Percentiles rank a stretch among this genome's conserved stretches.
Conservation (phyloP, 352 stramenopile species). For the Phytopythium montanum region DNA sequence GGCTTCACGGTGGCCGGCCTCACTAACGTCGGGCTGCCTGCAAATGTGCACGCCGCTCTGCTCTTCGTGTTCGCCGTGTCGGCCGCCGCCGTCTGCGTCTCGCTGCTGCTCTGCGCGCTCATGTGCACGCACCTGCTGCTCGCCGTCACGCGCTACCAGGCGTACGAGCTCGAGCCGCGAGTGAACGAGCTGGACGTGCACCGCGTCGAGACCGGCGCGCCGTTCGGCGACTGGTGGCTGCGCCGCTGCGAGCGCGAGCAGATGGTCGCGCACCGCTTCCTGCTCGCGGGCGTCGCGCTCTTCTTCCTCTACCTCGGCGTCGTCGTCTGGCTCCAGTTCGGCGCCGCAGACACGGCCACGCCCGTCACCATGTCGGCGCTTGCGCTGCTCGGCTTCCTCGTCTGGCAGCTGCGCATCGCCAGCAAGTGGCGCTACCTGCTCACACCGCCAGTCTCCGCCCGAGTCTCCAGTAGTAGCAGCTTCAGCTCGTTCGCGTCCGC, state of each 20-base stretch:
- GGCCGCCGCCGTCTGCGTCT: slow-evolving; percentile 46
- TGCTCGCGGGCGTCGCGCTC: slow-evolving; percentile 56
- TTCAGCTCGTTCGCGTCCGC: slow-evolving; percentile 9
- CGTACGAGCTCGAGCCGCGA: slow-evolving; percentile 45
- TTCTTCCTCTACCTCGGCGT: slow-evolving; percentile 70
- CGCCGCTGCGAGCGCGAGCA: slow-evolving; percentile 61
- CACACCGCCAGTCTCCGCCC: slow-evolving; percentile 22
- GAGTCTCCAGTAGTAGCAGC: slow-evolving; percentile 3
- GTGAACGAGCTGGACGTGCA: slow-evolving; percentile 41
- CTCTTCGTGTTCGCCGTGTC: slow-evolving; percentile 47
- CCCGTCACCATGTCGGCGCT: slow-evolving; percentile 42
- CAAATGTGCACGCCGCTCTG: slow-evolving; percentile 19
- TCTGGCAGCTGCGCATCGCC: slow-evolving; percentile 68
- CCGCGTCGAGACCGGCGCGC: slow-evolving; percentile 47
- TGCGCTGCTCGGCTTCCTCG: slow-evolving; percentile 39
- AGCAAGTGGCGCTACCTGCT: slow-evolving; percentile 78
- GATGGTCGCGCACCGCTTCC: slow-evolving; percentile 68
- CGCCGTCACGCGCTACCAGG: slow-evolving; percentile 62
- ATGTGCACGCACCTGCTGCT: slow-evolving; percentile 68
- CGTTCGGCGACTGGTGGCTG: slow-evolving; percentile 70
- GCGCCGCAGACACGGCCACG: slow-evolving; percentile 32
- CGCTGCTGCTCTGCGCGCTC: slow-evolving; percentile 54
- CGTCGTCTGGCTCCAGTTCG: slow-evolving; percentile 73
- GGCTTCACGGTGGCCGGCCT: slow-evolving; percentile 73
- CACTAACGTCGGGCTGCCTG: slow-evolving; percentile 50